Evolutionary conservation across 2,329 filamentous ascomycete genomes (phyloP), one percentile per base, ranked within the genome.

Genomic region (Fusarium gaditjirri): DNA sequence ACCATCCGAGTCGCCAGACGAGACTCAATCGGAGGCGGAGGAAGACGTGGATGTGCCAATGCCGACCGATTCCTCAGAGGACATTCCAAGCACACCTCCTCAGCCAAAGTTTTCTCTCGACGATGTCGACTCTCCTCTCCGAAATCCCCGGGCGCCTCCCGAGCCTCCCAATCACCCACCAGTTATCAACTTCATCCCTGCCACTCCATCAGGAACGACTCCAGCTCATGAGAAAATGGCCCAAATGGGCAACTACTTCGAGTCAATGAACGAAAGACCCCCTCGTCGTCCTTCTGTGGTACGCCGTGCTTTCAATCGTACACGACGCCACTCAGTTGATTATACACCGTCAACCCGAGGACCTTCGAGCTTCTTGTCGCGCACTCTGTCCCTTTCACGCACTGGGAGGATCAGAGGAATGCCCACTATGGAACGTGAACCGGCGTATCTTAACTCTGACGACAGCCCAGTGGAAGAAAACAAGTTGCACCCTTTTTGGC

Each of bases 401-500:
- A 79, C 81, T 70, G 65, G 68, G 13, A 70, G 67, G 19, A 78
- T 77, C 19, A 78, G 75, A 16, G 73, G 71, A n/a, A 78, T 78
- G 50, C 71, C 76, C 17, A 73, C 77, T 8, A 68, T 75, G 25
- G 76, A 77, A 19, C 77, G 64, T n/a, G 73, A 80, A 33, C 73
- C 75, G 16, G 72, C 81, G 17, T 85, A 85, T 68, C 82, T 84
- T 4, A 82, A 82, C 6, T 79, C 82, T 7, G 83, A 86, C 11
- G 84, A 86, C 33, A 78, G 80, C 27, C 88, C 86, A 4, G 78
- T 83, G 4, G 89, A 91, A 49, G 84, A 85, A 42, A 83, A 84
- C 50, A 88, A 85, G 70, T 79, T 91, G 19, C 89, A 91, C 77
- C 89, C 89, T 2, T 87, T 87, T 74, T 91, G 89, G 89, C 84